Conservation (phyloP, 768 basidiomycete species). For the Coprinellus micaceus region DNA sequence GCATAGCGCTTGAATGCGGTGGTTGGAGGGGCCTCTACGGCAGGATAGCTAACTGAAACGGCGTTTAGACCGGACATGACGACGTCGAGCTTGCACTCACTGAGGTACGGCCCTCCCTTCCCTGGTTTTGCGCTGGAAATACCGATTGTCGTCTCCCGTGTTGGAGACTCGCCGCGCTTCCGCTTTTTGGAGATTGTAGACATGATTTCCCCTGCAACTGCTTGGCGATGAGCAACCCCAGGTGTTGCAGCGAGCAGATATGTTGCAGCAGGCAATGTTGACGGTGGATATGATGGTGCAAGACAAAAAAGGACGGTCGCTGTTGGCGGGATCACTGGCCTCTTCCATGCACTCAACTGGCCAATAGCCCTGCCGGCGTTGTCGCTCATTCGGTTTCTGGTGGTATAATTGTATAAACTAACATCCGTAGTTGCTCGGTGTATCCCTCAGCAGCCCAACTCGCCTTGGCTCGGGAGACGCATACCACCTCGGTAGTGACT, state of each 20-base stretch:
- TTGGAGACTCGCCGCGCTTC: conserved; percentile 29
- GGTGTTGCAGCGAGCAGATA: too few species aligned
- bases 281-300: too few species aligned
- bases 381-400: background rate
- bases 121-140: conserved; percentile 26
- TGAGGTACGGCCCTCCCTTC: conserved; percentile 36
- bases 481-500: too few species aligned
- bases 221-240: background rate
- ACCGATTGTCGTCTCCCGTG: conserved; percentile 27
- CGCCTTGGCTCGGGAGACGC: too few species aligned
- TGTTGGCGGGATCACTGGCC: too few species aligned
- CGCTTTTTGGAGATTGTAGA: conserved; percentile 39
- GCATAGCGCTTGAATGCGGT: conserved; percentile 64
- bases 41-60: conserved; percentile 50
- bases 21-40: conserved; percentile 50
- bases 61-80: conserved; percentile 2
- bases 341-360: conserved; percentile 2
- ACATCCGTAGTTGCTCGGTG: background rate
- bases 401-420: conserved; percentile 5
- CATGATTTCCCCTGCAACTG: conserved; percentile 21
- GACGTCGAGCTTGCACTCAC: conserved; percentile 20
- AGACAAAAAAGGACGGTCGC: too few species aligned
- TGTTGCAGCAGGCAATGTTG: too few species aligned
- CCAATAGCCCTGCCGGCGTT: background rate
- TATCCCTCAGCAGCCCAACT: background rate